These are phyloP conservation scores for Tulasnella sp. DNA, from an alignment of 768 basidiomycete species.

Conservation along the genomic window DNA sequence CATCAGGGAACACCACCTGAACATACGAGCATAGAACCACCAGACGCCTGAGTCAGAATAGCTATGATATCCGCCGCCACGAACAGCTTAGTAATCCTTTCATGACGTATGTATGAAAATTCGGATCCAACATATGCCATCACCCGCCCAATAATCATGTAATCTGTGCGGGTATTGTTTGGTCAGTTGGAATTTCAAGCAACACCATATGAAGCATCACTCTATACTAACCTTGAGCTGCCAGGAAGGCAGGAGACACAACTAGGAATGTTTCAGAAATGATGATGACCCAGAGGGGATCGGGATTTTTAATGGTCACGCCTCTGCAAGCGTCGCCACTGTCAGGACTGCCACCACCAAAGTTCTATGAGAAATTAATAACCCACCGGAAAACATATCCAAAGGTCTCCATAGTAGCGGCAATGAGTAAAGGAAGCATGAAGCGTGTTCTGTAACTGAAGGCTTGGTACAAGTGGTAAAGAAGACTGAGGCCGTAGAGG, in stretches of 20 bases:
- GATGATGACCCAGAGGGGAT: conserved; percentile 6
- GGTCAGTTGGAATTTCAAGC: not conserved
- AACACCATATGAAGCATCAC: too few species aligned
- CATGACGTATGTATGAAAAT: conserved; percentile 7
- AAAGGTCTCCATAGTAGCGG: not conserved
- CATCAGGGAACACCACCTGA: not conserved
- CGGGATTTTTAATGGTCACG: conserved; percentile 5
- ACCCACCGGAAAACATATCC: conserved; percentile 6
- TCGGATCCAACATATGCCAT: conserved; percentile 16
- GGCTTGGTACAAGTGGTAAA: not conserved
- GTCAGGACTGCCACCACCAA: not conserved
- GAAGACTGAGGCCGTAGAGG: not conserved
- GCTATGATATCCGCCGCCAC: conserved; percentile 16
- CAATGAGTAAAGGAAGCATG: conserved; percentile 3
- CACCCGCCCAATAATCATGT: conserved; percentile 17
- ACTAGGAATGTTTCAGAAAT: conserved; percentile 11
- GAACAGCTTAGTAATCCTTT: conserved; percentile 16
- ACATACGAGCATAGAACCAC: conserved; percentile 7
- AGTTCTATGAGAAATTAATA: not conserved
- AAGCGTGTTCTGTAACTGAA: not conserved
- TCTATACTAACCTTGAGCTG: conserved; percentile 12
- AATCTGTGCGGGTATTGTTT: not conserved
- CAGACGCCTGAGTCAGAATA: conserved; percentile 14
- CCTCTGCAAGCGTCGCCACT: not conserved
- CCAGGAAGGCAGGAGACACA: conserved; percentile 17